Evolutionary conservation across 2,329 filamentous ascomycete species (phyloP), one percentile per base, ranked within the genome.

Genomic region (Apiospora sp.): DNA sequence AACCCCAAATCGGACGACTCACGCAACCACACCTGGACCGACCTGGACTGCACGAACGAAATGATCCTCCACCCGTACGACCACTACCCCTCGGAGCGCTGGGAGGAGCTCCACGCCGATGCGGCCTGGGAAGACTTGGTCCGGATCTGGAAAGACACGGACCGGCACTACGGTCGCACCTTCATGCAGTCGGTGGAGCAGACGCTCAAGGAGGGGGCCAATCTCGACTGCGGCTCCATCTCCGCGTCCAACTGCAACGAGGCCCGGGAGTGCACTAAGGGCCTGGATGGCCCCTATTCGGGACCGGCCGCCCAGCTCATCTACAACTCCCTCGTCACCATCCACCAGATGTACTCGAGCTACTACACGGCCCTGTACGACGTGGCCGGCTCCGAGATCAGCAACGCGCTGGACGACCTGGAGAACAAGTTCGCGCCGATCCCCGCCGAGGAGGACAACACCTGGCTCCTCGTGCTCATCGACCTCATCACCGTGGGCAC

Each of bases 391-490:
- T 61, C 16, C 1, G 24, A 22, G 54, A 70, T 79, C 71, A 70
- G 75, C 72, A 34, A 74, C 73, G 69, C 48, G 10, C 58, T 74
- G 16, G 67, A 75, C 24, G 72, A 77, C 67, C 74, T 80, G 48
- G 76, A 78, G 71, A 73, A 77, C 70, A 78, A 54, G 22, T 80
- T 81, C 69, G 79, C 79, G 14, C 79, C 80, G 12, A 73, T 80
- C 3, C 76, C 79, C 1, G 70, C 74, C 41, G 72, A 75, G 12
- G 27, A 75, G 44, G 72, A 73, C 69, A 76, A 79, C 70, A 73
- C 71, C 46, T 81, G 78, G 79, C 69, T 78, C 10, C 44, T 73
- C n/a, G 71, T 82, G 43, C 72, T 83, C 8, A 75, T 81, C 37
- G 77, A 80, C 72, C 71, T 80, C 14, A 37, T 81, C 61, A 79